Percentiles rank a stretch among this genome's conserved stretches.
These are phyloP conservation scores for Metarhizium guizhouense DNA, from an alignment of 2,329 filamentous ascomycete genomes.

Conservation along the genomic window DNA sequence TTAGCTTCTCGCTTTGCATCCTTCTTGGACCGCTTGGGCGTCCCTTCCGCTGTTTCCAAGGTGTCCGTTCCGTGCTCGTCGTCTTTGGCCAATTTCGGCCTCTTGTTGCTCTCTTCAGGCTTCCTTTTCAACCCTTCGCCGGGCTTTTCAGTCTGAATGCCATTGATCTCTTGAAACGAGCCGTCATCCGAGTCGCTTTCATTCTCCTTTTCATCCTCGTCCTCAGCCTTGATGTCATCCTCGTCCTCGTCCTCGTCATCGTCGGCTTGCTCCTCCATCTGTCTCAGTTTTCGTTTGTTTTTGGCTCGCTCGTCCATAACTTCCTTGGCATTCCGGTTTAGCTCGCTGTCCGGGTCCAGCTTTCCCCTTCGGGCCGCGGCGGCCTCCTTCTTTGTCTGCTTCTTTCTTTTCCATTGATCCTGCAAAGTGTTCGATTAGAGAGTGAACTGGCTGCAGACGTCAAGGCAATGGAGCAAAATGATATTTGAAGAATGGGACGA, in stretches of 20 bases:
- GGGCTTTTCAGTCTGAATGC: constrained; percentile 51
- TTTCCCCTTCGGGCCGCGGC: constrained; percentile 77
- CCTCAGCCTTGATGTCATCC: no score
- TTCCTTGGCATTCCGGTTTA: constrained; percentile 78
- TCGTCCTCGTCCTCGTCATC: constrained; percentile 32
- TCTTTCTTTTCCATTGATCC: constrained; percentile 91
- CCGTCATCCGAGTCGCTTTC: no score
- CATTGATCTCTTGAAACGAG: constrained; percentile 36
- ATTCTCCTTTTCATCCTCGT: constrained; percentile 18
- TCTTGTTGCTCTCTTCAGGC: constrained; percentile 43
- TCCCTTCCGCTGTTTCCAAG: constrained; percentile 36
- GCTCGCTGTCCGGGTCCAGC: constrained; percentile 77
- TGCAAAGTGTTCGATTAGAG: constrained; percentile 25
- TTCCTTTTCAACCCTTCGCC: constrained; percentile 52
- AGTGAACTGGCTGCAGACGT: neutral
- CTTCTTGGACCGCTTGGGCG: constrained; percentile 40
- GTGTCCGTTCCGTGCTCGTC: constrained; percentile 15
- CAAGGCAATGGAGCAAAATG: neutral
- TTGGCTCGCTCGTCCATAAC: constrained; percentile 72
- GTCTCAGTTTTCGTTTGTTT: constrained; percentile 73
- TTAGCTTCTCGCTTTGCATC: constrained; percentile 44
- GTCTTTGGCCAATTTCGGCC: constrained; percentile 32
- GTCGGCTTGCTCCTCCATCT: constrained; percentile 41
- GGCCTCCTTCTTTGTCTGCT: constrained; percentile 88
- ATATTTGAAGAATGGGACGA: neutral